Conservation (phyloP, 1,284 basidiomycete species). For the Cryptococcus sp. region DNA sequence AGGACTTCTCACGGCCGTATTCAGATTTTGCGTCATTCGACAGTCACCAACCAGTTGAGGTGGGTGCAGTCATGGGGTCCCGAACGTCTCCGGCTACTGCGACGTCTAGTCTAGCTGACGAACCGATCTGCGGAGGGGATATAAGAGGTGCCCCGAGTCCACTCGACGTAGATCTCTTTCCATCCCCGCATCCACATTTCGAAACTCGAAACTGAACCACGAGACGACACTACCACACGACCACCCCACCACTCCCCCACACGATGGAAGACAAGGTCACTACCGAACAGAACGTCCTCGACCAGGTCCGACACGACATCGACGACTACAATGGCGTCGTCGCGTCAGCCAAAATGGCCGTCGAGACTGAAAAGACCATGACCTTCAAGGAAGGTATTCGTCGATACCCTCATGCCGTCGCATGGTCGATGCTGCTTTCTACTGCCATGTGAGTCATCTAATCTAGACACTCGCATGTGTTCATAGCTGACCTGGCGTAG, state of each 20-base stretch:
- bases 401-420: conserved; percentile 50
- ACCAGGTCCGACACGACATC: conserved; percentile 14
- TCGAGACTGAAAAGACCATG: conserved; percentile 34
- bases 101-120: no score
- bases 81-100: no score
- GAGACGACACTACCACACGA: no score
- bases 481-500: conserved; percentile 30
- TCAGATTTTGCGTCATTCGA: no score
- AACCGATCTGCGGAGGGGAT: no score
- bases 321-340: conserved; percentile 18
- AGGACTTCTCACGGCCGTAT: no score
- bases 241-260: neutral
- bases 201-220: no score
- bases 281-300: conserved; percentile 15
- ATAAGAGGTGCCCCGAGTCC: no score
- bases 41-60: no score
- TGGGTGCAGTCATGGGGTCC: no score
- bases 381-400: conserved; percentile 31
- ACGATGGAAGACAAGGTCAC: conserved; percentile 13
- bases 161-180: no score
- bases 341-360: conserved; percentile 16
- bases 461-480: neutral
- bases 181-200: no score
- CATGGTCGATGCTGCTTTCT: conserved; percentile 48
- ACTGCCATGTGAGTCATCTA: conserved; percentile 19